Base-by-base conservation (phyloP, 1,284 basidiomycete genomes). In the Ganoderma meredithae region DNA sequence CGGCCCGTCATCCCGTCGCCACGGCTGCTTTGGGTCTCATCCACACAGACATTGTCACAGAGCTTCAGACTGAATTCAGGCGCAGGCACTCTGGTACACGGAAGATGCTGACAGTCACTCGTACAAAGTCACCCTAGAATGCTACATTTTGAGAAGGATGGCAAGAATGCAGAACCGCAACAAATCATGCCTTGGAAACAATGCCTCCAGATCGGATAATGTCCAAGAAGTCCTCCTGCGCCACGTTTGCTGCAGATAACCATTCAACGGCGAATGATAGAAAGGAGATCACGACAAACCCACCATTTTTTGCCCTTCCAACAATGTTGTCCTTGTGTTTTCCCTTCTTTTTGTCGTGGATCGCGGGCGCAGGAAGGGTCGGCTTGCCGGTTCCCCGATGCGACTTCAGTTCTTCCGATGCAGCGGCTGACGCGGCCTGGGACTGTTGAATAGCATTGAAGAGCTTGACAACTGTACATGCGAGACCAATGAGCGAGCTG, bases 371-470 rank as follows among this genome's bases (percentile, higher is more conserved):
- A 55, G 90, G 85, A 56, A 94, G 76, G 1, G 87, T 87, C 40
- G 92, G 88, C 74, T 92, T 94, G 40, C 93, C 92, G 13, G 87
- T 84, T 4, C 93, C 93, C 74, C 90, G 83, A 25, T 82, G 77
- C 17, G 84, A 81, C 78, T 91, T 93, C 62, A 83, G 76, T 67
- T 88, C 84, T 75, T 89, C 88, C 31, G 83, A 84, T 22, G 83
- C 84, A 9, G 78, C 83, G 19, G 83, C 78, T 1, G 86, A 82
- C 7, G 84, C 85, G 9, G 83, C 79, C 74, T 95, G 93, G 12
- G 92, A 88, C 73, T 93, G 91, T 72, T 94, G 93, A 63, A 95
- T 92, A 2, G 86, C 88, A 75, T 95, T 95, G 81, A 95, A 95
- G 15, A 95, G 81, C 74, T 92, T 90, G 13, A 95, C 92, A 56